Evolutionary conservation across 495 filamentous ascomycete genomes (phyloP).

Genomic region (Lasiosphaeriaceae sp.): DNA sequence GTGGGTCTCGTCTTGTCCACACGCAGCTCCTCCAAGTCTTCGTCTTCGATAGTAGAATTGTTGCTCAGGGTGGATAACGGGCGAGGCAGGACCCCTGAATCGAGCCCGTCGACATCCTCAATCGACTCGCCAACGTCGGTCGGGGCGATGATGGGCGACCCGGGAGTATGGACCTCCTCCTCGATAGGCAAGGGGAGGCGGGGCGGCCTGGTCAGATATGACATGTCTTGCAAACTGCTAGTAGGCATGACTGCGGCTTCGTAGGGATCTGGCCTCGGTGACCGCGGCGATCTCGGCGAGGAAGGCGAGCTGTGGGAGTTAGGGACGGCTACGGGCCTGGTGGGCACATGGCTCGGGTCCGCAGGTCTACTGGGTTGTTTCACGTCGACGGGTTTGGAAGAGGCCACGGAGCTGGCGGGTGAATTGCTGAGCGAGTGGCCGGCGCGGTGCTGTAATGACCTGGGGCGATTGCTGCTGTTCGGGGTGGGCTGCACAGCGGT

Average conservation of each 20-base stretch:
- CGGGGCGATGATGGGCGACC: constrained; percentile 75
- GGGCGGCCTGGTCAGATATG: constrained; percentile 69
- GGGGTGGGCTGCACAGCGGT: constrained; percentile 29
- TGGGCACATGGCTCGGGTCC: constrained; percentile 21
- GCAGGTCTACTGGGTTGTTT: constrained; percentile 19
- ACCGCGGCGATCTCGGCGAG: constrained; percentile 28
- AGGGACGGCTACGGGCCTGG: constrained; percentile 52
- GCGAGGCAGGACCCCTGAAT: constrained; percentile 45
- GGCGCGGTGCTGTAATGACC: constrained; percentile 33
- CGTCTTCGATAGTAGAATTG: constrained; percentile 66
- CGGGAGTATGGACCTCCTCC: constrained; percentile 78
- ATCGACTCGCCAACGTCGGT: constrained; percentile 53
- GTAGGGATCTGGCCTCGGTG: constrained; percentile 29
- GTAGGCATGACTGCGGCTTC: constrained; percentile 32
- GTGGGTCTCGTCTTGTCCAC: constrained; percentile 59
- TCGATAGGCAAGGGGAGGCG: constrained; percentile 88
- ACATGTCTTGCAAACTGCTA: constrained; percentile 51
- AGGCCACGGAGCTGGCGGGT: constrained; percentile 26
- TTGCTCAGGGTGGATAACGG: constrained; percentile 61
- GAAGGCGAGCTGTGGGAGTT: constrained; percentile 31
- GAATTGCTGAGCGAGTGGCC: constrained; percentile 36
- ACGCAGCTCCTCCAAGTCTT: constrained; percentile 74
- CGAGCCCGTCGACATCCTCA: constrained; percentile 44
- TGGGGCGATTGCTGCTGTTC: constrained; percentile 38
- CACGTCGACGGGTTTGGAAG: constrained; percentile 35